Percentiles rank a stretch among this genome's conserved stretches.
Evolutionary conservation across 2,329 filamentous ascomycete species (phyloP).

Genomic region (Diplodia seriata): DNA sequence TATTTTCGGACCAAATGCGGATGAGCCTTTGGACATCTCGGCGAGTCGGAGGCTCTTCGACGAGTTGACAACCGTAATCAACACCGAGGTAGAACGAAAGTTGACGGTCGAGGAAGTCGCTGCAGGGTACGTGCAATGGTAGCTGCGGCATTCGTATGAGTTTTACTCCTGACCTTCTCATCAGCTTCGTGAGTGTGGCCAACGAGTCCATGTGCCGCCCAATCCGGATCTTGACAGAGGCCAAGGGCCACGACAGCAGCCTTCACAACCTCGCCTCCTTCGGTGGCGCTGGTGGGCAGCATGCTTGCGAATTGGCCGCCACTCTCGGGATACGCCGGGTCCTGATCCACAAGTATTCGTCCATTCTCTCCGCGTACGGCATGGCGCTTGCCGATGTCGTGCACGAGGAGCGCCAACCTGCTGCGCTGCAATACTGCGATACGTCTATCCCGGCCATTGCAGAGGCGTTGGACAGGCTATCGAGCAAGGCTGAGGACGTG

Average conservation of each 20-base stretch:
- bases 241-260: conserved; percentile 37
- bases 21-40: conserved; percentile 51
- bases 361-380: conserved; percentile 56
- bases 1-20: conserved; percentile 45
- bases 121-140: conserved; percentile 4
- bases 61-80: conserved; percentile 36
- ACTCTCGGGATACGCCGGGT: conserved; percentile 53
- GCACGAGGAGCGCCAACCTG: conserved; percentile 50
- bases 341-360: conserved; percentile 56
- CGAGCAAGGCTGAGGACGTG: conserved; percentile 58
- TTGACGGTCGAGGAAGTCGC: conserved; percentile 41
- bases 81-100: conserved; percentile 42
- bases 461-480: conserved; percentile 66
- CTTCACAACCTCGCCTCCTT: conserved; percentile 41
- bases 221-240: conserved; percentile 41
- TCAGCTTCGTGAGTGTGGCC: conserved; percentile 39
- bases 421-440: conserved; percentile 39
- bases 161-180: not conserved
- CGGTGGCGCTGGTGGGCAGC: conserved; percentile 48
- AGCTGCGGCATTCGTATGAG: too few relatives aligned
- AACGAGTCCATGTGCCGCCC: conserved; percentile 42
- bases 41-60: conserved; percentile 50
- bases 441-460: conserved; percentile 55
- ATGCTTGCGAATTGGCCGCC: conserved; percentile 53
- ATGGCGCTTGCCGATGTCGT: conserved; percentile 43